A percentile compares a stretch with the other conserved stretches of the same genome.
Evolutionary conservation across 148 eudicot genomes (phyloP).

Genomic region (Vaccinium vitisidaea): DNA sequence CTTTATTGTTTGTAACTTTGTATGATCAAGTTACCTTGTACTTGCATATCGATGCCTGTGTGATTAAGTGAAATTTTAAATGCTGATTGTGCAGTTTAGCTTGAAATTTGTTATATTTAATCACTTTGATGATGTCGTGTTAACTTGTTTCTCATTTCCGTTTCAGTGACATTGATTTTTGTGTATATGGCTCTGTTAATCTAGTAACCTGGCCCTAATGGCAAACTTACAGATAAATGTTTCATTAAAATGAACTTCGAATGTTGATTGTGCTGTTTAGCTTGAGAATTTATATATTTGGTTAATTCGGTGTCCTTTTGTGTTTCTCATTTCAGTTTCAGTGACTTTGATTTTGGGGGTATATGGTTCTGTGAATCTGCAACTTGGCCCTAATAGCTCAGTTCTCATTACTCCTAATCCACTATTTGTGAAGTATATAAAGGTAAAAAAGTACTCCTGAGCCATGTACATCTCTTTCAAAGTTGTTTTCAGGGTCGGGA

Average conservation of each 20-base stretch:
- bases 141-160: not conserved
- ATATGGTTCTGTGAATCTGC: constrained; percentile 60
- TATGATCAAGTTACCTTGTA: no score
- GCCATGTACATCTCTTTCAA: not conserved
- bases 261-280: constrained; percentile 6
- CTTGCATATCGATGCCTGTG: no score
- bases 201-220: constrained; percentile 57
- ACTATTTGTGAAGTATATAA: constrained; percentile 54
- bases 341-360: constrained; percentile 76
- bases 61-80: not conserved
- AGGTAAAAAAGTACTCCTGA: constrained; percentile 39
- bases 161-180: constrained; percentile 53
- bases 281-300: not conserved
- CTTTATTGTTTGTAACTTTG: no score
- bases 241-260: not conserved
- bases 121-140: not conserved
- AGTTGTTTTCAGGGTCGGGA: constrained; percentile 1
- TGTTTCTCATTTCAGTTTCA: constrained; percentile 53
- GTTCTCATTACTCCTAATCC: constrained; percentile 60
- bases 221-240: constrained; percentile 31
- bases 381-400: constrained; percentile 72
- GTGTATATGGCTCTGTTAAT: constrained; percentile 65
- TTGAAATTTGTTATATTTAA: not conserved
- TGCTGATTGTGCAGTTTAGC: constrained; percentile 3
- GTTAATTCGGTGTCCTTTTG: not conserved